phyloP scores from a whole-genome alignment of 805 yeast genomes.

The Saccharomycopsis sp. region DNA sequence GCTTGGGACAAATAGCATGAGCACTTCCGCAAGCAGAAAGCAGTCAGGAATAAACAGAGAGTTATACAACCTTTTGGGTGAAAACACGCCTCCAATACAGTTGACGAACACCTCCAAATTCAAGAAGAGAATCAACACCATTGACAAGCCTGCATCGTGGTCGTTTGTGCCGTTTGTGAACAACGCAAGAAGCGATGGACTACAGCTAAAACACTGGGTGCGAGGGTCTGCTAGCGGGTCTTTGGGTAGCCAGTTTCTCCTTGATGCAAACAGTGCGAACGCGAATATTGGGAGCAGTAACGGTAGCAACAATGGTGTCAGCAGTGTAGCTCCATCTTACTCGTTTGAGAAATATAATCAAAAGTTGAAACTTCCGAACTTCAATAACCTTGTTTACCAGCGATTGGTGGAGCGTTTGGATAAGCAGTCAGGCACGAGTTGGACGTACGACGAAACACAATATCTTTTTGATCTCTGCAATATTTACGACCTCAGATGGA shows the following conservation, averaged over 20 bases:
- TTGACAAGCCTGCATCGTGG: conserved; percentile 74
- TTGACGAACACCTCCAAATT: conserved; percentile 8
- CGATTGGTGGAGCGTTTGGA: conserved; percentile 38
- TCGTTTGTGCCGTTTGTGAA: conserved; percentile 54
- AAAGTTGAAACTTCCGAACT: conserved; percentile 59
- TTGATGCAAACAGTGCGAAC: conserved; percentile 5
- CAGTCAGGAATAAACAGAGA: conserved; percentile 81
- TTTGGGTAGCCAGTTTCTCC: conserved; percentile 24
- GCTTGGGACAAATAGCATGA: background rate
- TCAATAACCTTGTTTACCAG: conserved; percentile 56
- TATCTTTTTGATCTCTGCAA: conserved; percentile 69
- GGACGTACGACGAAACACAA: conserved; percentile 75
- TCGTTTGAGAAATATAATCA: conserved; percentile 71
- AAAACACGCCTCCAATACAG: conserved; percentile 75
- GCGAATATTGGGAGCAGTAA: conserved; percentile 24
- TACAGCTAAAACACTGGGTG: conserved; percentile 77
- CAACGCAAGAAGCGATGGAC: conserved; percentile 41
- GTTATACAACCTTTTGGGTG: conserved; percentile 79
- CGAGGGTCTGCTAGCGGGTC: conserved; percentile 41
- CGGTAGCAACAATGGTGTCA: conserved; percentile 28
- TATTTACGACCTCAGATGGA: conserved; percentile 49
- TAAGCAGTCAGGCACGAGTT: conserved; percentile 28
- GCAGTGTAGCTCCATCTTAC: conserved; percentile 29
- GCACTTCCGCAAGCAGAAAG: conserved; percentile 21
- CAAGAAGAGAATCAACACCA: conserved; percentile 7